A percentile compares a stretch with the other conserved stretches of the same genome.
phyloP scores from a whole-genome alignment of 2,329 filamentous ascomycete species.

The Ceratocystis huliohia region DNA sequence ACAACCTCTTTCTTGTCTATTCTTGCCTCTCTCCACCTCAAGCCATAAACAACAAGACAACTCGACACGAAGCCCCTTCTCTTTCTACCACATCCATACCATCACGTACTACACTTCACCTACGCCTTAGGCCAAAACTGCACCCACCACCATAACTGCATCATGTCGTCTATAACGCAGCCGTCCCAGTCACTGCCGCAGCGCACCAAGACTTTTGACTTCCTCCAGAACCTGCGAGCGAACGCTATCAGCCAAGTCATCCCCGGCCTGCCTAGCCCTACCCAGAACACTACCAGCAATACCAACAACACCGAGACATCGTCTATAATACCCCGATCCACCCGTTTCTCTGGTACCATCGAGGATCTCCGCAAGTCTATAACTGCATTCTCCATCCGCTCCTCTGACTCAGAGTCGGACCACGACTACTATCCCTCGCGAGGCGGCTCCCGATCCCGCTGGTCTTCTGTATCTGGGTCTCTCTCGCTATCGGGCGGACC shows the following conservation, averaged over 20 bases:
- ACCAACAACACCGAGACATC: neutral
- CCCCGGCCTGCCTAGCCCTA: conserved; percentile 13
- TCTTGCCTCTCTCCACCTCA: neutral
- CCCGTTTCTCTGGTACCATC: conserved; percentile 19
- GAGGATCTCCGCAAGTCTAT: conserved; percentile 22
- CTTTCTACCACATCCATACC: neutral
- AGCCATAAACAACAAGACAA: conserved; percentile 1
- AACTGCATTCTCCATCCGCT: conserved; percentile 19
- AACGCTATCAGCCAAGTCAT: conserved; percentile 13
- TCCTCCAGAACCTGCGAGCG: conserved; percentile 17
- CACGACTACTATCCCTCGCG: conserved; percentile 18
- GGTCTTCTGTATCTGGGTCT: conserved; percentile 18
- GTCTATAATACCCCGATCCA: conserved; percentile 14
- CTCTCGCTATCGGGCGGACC: neutral
- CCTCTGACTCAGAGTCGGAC: conserved; percentile 19
- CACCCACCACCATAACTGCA: neutral
- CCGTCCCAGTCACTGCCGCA: conserved; percentile 3
- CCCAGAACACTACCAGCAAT: neutral
- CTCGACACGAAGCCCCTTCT: neutral
- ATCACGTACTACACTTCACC: too few relatives aligned
- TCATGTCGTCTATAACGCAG: conserved; percentile 11
- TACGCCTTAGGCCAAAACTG: neutral
- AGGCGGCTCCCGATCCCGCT: conserved; percentile 9
- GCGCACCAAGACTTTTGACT: conserved; percentile 18
- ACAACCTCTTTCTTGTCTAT: conserved; percentile 5